Evolutionary conservation across 176 grass and related monocot genomes (phyloP).

Genomic region (Oropetium thomaeum): DNA sequence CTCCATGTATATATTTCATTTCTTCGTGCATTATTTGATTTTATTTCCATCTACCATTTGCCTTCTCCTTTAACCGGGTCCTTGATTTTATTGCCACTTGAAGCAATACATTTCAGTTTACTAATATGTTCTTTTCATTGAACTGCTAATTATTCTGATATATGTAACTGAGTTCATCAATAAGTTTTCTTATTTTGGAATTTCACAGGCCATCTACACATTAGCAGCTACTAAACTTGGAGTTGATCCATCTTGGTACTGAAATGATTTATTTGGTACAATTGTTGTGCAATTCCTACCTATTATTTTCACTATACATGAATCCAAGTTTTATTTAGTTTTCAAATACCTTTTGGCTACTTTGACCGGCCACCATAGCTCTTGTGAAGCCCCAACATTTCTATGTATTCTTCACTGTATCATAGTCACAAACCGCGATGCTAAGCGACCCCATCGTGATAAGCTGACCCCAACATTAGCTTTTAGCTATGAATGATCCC

Average conservation of each 20-base stretch:
- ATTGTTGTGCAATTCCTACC: background rate
- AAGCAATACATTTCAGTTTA: background rate
- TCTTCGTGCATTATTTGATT: too few relatives aligned
- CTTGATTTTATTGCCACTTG: background rate
- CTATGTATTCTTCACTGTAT: too few relatives aligned
- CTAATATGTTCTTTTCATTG: too few relatives aligned
- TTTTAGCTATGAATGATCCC: too few relatives aligned
- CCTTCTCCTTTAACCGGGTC: background rate
- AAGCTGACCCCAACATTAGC: too few relatives aligned
- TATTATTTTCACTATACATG: background rate
- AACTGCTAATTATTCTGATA: background rate
- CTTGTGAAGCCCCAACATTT: too few relatives aligned
- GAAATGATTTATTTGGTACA: background rate
- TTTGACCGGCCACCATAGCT: too few relatives aligned
- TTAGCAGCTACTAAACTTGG: conserved; percentile 83
- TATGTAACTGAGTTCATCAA: background rate
- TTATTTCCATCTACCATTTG: background rate
- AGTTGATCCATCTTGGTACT: conserved; percentile 83
- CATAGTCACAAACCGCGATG: too few relatives aligned
- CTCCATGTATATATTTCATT: too few relatives aligned
- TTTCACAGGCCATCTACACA: conserved; percentile 84
- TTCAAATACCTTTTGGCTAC: too few relatives aligned
- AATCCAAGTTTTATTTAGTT: too few relatives aligned
- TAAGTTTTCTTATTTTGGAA: background rate
- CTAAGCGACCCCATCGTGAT: too few relatives aligned